These are phyloP conservation scores for Paralagenidium karlingii DNA, from an alignment of 352 stramenopile species.

Conservation along the genomic window DNA sequence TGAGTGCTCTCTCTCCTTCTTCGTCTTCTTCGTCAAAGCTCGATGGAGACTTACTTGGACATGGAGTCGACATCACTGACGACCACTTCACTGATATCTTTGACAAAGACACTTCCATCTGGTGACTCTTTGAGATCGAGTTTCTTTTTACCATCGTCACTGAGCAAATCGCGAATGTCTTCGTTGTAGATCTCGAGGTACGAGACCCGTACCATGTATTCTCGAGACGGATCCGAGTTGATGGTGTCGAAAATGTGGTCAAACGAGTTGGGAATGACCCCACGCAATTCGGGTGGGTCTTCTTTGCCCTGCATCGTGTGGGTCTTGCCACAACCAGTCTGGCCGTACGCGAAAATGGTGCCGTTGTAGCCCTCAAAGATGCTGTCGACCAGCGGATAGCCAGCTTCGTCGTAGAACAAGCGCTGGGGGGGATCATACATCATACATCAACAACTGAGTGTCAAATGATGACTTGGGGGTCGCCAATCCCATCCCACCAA, in stretches of 20 bases:
- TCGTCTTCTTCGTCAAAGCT: no score
- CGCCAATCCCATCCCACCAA: background rate
- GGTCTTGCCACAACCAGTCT: conserved; percentile 77
- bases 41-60: conserved; percentile 17
- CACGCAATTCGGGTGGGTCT: conserved; percentile 49
- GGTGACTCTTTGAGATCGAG: conserved; percentile 77
- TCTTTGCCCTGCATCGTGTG: conserved; percentile 81
- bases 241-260: conserved; percentile 84
- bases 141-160: conserved; percentile 65
- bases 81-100: conserved; percentile 79
- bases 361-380: conserved; percentile 88
- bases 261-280: conserved; percentile 75
- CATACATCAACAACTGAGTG: no score
- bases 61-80: conserved; percentile 66
- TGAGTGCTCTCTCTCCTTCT: no score
- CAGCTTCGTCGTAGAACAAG: conserved; percentile 81
- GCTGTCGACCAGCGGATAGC: conserved; percentile 80
- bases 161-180: conserved; percentile 85
- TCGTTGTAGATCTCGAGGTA: conserved; percentile 96
- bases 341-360: conserved; percentile 87
- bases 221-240: conserved; percentile 29
- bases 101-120: conserved; percentile 77
- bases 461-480: background rate
- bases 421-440: no score
- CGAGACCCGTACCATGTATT: conserved; percentile 80